phyloP scores from a whole-genome alignment of 768 basidiomycete genomes.

The Boletus fagicola region DNA sequence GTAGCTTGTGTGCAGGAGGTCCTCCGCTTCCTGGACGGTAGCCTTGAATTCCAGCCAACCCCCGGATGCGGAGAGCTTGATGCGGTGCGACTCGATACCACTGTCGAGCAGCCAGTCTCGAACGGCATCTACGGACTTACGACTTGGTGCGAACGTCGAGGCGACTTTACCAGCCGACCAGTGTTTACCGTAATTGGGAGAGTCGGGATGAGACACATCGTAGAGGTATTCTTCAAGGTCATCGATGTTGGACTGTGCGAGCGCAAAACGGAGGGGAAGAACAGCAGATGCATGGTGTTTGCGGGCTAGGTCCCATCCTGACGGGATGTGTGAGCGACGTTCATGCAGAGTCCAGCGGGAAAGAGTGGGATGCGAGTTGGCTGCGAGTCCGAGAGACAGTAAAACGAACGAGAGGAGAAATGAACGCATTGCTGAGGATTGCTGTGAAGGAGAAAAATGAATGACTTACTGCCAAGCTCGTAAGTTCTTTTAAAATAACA shows the following conservation, averaged over 20 bases:
- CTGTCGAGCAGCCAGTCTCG: constrained; percentile 38
- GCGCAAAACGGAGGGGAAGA: constrained; percentile 46
- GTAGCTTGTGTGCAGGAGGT: constrained; percentile 42
- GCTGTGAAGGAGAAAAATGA: neutral
- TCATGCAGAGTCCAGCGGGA: constrained; percentile 17
- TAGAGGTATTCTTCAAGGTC: constrained; percentile 41
- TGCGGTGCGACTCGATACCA: constrained; percentile 37
- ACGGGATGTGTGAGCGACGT: constrained; percentile 34
- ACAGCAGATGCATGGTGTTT: constrained; percentile 31
- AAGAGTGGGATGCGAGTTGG: constrained; percentile 1
- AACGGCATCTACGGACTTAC: constrained; percentile 38
- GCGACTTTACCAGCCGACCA: constrained; percentile 41
- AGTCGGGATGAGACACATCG: constrained; percentile 44
- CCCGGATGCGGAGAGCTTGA: constrained; percentile 33
- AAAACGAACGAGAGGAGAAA: constrained; percentile 26
- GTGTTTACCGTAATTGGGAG: constrained; percentile 45
- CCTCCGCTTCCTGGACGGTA: constrained; percentile 44
- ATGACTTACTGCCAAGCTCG: neutral
- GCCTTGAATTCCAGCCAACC: constrained; percentile 43
- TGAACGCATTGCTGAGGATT: constrained; percentile 18
- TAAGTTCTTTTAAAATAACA: neutral
- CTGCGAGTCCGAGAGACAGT: constrained; percentile 17
- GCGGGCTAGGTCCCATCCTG: constrained; percentile 37
- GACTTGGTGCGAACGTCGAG: constrained; percentile 42
- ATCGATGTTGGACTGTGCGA: constrained; percentile 42